phyloP scores from a whole-genome alignment of 805 yeast species.

The Torulaspora franciscae region DNA sequence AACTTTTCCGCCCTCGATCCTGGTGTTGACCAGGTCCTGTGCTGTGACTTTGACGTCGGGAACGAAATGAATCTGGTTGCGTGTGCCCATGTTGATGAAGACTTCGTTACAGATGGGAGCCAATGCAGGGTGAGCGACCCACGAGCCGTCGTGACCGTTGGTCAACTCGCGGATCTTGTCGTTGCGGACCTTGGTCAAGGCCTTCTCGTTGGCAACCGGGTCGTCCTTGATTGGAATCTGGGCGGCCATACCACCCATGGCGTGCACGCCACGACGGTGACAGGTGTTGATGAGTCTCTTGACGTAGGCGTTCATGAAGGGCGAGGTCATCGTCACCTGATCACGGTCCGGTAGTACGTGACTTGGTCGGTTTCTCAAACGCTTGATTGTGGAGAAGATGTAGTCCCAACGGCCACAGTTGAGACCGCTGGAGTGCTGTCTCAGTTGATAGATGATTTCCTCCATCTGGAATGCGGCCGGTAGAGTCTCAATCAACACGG shows the following conservation, averaged over 20 bases:
- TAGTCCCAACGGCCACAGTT: constrained; percentile 91
- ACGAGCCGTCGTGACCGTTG: constrained; percentile 82
- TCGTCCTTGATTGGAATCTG: constrained; percentile 77
- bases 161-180: constrained; percentile 73
- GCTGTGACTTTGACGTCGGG: constrained; percentile 49
- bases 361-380: constrained; percentile 61
- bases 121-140: constrained; percentile 87
- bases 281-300: constrained; percentile 66
- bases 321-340: constrained; percentile 73
- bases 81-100: constrained; percentile 76
- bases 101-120: constrained; percentile 68
- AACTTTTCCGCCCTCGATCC: constrained; percentile 55
- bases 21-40: constrained; percentile 57
- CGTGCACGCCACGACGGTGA: constrained; percentile 76
- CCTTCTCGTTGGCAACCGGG: constrained; percentile 54
- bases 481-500: constrained; percentile 75
- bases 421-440: constrained; percentile 73
- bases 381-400: constrained; percentile 74
- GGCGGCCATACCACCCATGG: constrained; percentile 91
- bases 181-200: constrained; percentile 66
- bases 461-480: constrained; percentile 87
- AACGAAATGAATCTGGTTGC: constrained; percentile 59
- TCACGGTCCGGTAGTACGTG: constrained; percentile 75
- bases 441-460: constrained; percentile 70
- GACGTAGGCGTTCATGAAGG: constrained; percentile 77